These are phyloP conservation scores for Alternaria sp. DNA, from an alignment of 2,329 filamentous ascomycete genomes.

Conservation along the genomic window DNA sequence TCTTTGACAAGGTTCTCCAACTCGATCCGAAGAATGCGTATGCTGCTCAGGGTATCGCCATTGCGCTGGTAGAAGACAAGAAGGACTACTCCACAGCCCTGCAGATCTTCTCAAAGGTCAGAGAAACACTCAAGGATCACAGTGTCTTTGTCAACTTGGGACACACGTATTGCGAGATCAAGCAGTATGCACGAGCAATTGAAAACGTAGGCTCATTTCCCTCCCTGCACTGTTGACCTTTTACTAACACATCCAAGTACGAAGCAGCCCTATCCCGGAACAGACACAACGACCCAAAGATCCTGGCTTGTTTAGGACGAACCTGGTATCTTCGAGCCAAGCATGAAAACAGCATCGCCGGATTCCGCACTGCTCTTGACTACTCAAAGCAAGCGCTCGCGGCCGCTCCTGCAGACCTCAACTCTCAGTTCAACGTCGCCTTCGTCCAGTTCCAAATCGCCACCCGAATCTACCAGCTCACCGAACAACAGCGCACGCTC, in stretches of 20 bases:
- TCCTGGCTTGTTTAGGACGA: constrained; percentile 84
- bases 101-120: constrained; percentile 86
- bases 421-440: constrained; percentile 96
- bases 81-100: constrained; percentile 85
- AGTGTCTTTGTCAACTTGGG: constrained; percentile 92
- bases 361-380: constrained; percentile 69
- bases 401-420: constrained; percentile 80
- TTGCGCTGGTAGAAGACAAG: constrained; percentile 91
- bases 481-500: constrained; percentile 77
- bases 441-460: constrained; percentile 97
- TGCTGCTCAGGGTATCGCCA: constrained; percentile 93
- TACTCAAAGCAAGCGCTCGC: constrained; percentile 74
- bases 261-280: constrained; percentile 83
- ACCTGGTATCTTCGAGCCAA: constrained; percentile 85
- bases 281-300: constrained; percentile 76
- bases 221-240: background rate
- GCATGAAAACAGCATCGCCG: constrained; percentile 66
- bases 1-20: constrained; percentile 96
- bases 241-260: constrained; percentile 61
- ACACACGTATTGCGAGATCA: constrained; percentile 88
- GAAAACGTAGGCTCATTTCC: constrained; percentile 65
- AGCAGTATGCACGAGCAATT: constrained; percentile 88
- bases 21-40: constrained; percentile 96
- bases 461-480: constrained; percentile 74
- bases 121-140: constrained; percentile 86